phyloP scores from a whole-genome alignment of 345 rosid species.

The Populus alba region DNA sequence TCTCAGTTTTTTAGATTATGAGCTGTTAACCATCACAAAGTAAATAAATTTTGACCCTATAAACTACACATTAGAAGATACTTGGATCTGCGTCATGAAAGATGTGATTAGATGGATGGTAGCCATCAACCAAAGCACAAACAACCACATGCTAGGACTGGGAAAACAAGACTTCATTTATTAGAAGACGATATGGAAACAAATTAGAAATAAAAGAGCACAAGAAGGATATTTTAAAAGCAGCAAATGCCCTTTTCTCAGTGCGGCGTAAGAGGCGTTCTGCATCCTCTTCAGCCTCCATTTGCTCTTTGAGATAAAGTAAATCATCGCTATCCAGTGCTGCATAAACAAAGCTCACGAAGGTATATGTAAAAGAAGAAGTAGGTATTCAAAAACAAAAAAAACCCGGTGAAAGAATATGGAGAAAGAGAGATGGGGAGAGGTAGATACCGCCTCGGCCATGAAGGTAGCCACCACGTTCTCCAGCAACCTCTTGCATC shows the following conservation, averaged over 20 bases:
- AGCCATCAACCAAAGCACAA: too few species aligned
- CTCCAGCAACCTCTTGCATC: constrained; percentile 99
- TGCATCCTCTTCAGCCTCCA: constrained; percentile 99
- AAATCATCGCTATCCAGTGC: constrained; percentile 99
- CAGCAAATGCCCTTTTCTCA: constrained; percentile 96
- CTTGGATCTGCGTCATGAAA: too few species aligned
- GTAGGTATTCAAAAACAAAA: too few species aligned
- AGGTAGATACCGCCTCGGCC: constrained; percentile 81
- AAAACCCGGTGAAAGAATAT: background rate
- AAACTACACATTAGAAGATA: too few species aligned
- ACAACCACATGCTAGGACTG: too few species aligned
- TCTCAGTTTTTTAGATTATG: too few species aligned
- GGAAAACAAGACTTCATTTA: too few species aligned
- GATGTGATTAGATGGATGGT: too few species aligned
- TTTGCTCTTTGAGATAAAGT: constrained; percentile 95
- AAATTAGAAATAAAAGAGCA: background rate
- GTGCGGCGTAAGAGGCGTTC: constrained; percentile 93
- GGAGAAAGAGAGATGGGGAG: background rate
- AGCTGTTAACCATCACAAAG: too few species aligned
- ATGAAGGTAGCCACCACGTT: constrained; percentile 98
- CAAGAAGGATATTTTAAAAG: constrained; percentile 89
- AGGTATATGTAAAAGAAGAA: background rate
- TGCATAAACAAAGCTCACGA: constrained; percentile 49
- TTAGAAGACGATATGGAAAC: background rate
- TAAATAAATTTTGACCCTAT: too few species aligned